Base-by-base conservation (phyloP, 179 eudicot genomes). In the Heliamphora ciliata region DNA sequence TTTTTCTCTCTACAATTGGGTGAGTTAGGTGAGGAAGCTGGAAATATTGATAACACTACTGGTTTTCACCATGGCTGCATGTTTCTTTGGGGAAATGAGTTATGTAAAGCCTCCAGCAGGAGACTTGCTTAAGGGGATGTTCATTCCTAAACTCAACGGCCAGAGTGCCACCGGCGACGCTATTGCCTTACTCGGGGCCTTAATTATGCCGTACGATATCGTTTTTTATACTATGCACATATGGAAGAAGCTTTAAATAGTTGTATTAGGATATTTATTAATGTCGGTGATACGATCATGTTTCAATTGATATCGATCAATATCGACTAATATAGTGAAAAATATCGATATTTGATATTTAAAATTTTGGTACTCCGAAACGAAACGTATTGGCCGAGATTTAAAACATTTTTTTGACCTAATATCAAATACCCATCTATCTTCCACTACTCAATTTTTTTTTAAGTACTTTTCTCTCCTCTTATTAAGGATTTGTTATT, bases 21-120 rank as follows among this genome's bases (percentile, higher is more conserved):
- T 6, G 50, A 8, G 52, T 50, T 72, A 93, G 97, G 90, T 91
- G 84, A 87, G 97, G 83, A 93, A 93, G 84, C 77, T 93, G 84
- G 97, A 93, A 70, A 1, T 93, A n/a, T 47, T 91, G 82, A 89
- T 93, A 55, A 90, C 97, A 14, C 47, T 86, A 7, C 17, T 92
- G 80, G 94, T 93, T 4, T 90, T 91, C 48, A 73, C 90, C 11
- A 91, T 93, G 96, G 96, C 93, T 5, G 90, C 84, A 17, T 93
- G 97, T 77, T 93, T 92, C 86, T 92, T 93, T 46, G 93, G 88
- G 74, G 97, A 92, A 84, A 88, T 92, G 94, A 74, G 85, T 7
- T 87, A 86, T 40, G 93, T 87, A 18, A 92, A 92, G 83, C 97
- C 96, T 69, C 92, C 91, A 5, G 88, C 88, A 2, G 81, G 69